These are phyloP conservation scores for Vitis labrusca DNA, from an alignment of 164 flowering plant genomes.

Conservation along the genomic window DNA sequence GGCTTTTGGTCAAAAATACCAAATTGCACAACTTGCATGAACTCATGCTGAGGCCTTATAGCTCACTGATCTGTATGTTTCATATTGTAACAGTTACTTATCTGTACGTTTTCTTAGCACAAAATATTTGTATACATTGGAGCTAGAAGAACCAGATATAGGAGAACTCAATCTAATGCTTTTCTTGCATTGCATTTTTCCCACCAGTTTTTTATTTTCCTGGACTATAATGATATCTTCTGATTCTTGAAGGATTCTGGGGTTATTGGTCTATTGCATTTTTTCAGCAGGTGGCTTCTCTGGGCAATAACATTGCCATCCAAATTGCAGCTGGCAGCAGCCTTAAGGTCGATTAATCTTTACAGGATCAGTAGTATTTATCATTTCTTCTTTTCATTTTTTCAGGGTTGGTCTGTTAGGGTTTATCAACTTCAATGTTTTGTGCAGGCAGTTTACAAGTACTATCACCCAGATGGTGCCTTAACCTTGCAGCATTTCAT, in stretches of 20 bases:
- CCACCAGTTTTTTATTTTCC: not conserved
- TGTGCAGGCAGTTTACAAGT: conserved; percentile 54
- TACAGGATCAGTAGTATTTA: not conserved
- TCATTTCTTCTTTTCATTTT: not conserved
- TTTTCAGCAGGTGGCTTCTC: conserved; percentile 67
- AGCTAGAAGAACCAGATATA: not conserved
- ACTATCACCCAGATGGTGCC: conserved; percentile 38
- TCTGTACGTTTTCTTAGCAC: too few relatives aligned
- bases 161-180: not conserved
- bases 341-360: conserved; percentile 47
- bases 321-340: conserved; percentile 73
- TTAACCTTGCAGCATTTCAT: conserved; percentile 60
- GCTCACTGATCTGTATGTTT: too few relatives aligned
- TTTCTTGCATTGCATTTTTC: conserved; percentile 5
- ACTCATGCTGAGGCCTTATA: too few relatives aligned
- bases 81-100: too few relatives aligned
- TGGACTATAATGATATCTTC: not conserved
- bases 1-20: too few relatives aligned
- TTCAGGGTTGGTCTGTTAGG: too few relatives aligned
- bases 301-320: conserved; percentile 68
- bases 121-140: too few relatives aligned
- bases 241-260: conserved; percentile 50
- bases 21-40: too few relatives aligned
- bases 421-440: not conserved
- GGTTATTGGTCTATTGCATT: conserved; percentile 59